A percentile compares a stretch with the other conserved stretches of the same genome.
Conservation (phyloP, 768 basidiomycete genomes). For the Kwoniella botswanensis region DNA sequence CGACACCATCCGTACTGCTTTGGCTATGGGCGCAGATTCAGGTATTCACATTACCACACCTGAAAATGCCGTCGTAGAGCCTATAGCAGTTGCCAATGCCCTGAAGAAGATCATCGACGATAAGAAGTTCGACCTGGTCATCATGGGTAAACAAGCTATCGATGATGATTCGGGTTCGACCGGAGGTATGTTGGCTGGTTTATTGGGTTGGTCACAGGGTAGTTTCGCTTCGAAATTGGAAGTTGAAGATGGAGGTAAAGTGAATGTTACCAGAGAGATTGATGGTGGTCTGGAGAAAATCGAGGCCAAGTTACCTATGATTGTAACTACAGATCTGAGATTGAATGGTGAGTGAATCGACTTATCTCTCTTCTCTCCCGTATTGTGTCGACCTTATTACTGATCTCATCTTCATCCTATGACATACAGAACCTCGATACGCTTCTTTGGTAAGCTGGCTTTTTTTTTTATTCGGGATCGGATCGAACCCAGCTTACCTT, state of each 20-base stretch:
- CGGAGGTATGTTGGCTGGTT: slow-evolving; percentile 94
- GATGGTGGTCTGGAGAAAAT: slow-evolving; percentile 92
- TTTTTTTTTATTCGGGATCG: background rate
- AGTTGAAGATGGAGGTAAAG: slow-evolving; percentile 70
- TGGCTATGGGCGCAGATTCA: slow-evolving; percentile 96
- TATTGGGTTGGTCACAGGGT: slow-evolving; percentile 90
- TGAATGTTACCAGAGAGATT: slow-evolving; percentile 81
- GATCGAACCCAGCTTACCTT: slow-evolving; percentile 8
- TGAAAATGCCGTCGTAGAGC: slow-evolving; percentile 76
- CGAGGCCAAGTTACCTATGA: slow-evolving; percentile 74
- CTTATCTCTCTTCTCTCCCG: too few relatives aligned
- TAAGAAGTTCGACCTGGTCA: slow-evolving; percentile 77
- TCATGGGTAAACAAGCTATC: slow-evolving; percentile 97
- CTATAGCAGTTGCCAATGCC: slow-evolving; percentile 86
- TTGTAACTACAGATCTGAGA: slow-evolving; percentile 90
- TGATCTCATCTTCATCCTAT: too few relatives aligned
- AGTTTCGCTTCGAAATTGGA: slow-evolving; percentile 89
- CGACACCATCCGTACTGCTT: slow-evolving; percentile 91
- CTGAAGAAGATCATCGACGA: slow-evolving; percentile 75
- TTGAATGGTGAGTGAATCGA: slow-evolving; percentile 67
- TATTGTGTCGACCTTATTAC: too few relatives aligned
- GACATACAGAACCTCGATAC: slow-evolving; percentile 80
- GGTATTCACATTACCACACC: slow-evolving; percentile 87
- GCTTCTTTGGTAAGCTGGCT: slow-evolving; percentile 69
- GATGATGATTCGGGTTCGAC: slow-evolving; percentile 96